Conservation (phyloP, 1,139 yeast species). For the Zygosaccharomyces sapae region DNA sequence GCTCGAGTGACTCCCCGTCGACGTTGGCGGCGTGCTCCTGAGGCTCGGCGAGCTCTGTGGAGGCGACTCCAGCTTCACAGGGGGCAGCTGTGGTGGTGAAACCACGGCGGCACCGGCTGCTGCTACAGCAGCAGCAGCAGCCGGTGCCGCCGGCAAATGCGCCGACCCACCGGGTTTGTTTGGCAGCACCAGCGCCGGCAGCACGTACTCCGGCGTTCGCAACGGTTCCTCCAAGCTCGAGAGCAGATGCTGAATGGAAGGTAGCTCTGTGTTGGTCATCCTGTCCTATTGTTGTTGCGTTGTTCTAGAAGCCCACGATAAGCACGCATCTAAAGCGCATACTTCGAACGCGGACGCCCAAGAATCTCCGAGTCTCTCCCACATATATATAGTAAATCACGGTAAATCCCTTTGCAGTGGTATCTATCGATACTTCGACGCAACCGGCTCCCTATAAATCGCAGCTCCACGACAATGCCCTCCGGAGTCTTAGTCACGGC, state of each 20-base stretch:
- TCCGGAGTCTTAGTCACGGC: background rate
- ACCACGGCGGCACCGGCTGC: background rate
- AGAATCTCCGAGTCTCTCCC: background rate
- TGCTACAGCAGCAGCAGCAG: background rate
- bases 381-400: constrained; percentile 6
- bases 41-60: too few relatives aligned
- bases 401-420: constrained; percentile 1
- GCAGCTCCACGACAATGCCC: constrained; percentile 5
- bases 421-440: background rate
- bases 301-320: too few relatives aligned
- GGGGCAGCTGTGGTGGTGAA: too few relatives aligned
- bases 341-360: too few relatives aligned
- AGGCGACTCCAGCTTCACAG: too few relatives aligned
- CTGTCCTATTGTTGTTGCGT: background rate
- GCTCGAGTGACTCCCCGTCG: too few relatives aligned
- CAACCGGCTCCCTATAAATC: background rate
- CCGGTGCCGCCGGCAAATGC: background rate
- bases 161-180: background rate
- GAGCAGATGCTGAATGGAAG: constrained; percentile 10
- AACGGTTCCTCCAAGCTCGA: constrained; percentile 8
- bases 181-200: constrained; percentile 5
- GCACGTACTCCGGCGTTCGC: constrained; percentile 3
- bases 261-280: constrained; percentile 8
- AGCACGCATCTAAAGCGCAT: too few relatives aligned
- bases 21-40: too few relatives aligned